These are phyloP conservation scores for Pleurotus tuber-regium DNA, from an alignment of 768 basidiomycete genomes.

Conservation along the genomic window DNA sequence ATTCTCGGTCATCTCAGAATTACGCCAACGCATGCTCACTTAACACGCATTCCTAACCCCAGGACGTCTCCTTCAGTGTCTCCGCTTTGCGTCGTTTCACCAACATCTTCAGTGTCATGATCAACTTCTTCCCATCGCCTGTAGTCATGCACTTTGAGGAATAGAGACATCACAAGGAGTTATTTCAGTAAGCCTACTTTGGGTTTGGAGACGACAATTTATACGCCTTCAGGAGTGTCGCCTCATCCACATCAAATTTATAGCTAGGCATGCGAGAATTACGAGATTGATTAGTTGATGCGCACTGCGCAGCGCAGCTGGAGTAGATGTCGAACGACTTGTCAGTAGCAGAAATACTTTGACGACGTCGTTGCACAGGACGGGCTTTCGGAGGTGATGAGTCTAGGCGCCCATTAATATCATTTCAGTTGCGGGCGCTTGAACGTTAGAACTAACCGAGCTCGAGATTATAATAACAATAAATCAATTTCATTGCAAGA, in stretches of 20 bases:
- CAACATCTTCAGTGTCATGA: slow-evolving; percentile 76
- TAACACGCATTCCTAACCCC: slow-evolving; percentile 65
- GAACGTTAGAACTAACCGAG: too few species aligned
- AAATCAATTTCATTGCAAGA: slow-evolving; percentile 9
- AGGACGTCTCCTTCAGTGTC: slow-evolving; percentile 75
- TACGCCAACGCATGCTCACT: too few species aligned
- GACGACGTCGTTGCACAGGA: too few species aligned
- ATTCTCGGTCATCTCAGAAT: too few species aligned
- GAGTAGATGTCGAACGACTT: too few species aligned
- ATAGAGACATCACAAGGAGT: neutral
- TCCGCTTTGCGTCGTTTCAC: slow-evolving; percentile 50
- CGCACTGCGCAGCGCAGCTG: too few species aligned
- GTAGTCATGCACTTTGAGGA: slow-evolving; percentile 8
- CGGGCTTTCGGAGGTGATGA: too few species aligned
- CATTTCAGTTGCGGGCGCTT: too few species aligned
- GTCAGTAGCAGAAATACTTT: too few species aligned
- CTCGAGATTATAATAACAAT: neutral
- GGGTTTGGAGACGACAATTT: slow-evolving; percentile 77
- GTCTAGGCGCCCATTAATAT: too few species aligned
- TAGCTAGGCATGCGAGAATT: slow-evolving; percentile 5
- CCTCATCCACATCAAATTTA: slow-evolving; percentile 77
- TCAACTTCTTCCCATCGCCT: slow-evolving; percentile 92
- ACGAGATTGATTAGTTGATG: too few species aligned
- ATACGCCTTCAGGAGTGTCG: slow-evolving; percentile 82
- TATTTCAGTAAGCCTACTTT: slow-evolving; percentile 42